Percentiles rank a stretch among this genome's conserved stretches.
These are phyloP conservation scores for Paramecium primaurelia DNA, from an alignment of 73 alveolate genomes.

Conservation along the genomic window DNA sequence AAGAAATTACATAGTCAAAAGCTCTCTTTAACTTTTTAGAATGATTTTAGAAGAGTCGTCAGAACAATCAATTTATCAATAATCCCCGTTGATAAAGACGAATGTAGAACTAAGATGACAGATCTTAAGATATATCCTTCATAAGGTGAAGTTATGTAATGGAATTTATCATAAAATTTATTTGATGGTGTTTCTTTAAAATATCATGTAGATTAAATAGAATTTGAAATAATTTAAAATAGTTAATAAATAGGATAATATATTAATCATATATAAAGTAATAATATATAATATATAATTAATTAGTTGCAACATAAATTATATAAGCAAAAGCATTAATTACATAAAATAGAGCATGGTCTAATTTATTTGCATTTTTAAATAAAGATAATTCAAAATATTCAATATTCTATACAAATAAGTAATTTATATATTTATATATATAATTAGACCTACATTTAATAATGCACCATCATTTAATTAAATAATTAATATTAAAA, in stretches of 20 bases:
- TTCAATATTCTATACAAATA: not conserved
- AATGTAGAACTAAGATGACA: not conserved
- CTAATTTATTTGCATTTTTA: not conserved
- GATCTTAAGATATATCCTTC: not conserved
- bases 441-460: not conserved
- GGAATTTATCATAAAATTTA: not conserved
- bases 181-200: not conserved
- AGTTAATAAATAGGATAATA: not conserved
- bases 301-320: not conserved
- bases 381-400: not conserved
- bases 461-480: not conserved
- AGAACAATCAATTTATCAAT: not conserved
- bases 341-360: not conserved
- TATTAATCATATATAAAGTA: not conserved
- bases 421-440: not conserved
- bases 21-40: not conserved
- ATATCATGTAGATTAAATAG: not conserved
- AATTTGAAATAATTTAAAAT: not conserved
- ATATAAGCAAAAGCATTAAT: not conserved
- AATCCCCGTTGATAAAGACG: not conserved
- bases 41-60: not conserved
- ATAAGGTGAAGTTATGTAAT: not conserved
- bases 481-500: not conserved
- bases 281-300: not conserved
- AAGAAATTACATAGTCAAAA: not conserved